Percentiles rank a stretch among this genome's conserved stretches.
These are phyloP conservation scores for Coemansia sp. DNA, from an alignment of 192 early-diverging fungal genomes.

Conservation along the genomic window DNA sequence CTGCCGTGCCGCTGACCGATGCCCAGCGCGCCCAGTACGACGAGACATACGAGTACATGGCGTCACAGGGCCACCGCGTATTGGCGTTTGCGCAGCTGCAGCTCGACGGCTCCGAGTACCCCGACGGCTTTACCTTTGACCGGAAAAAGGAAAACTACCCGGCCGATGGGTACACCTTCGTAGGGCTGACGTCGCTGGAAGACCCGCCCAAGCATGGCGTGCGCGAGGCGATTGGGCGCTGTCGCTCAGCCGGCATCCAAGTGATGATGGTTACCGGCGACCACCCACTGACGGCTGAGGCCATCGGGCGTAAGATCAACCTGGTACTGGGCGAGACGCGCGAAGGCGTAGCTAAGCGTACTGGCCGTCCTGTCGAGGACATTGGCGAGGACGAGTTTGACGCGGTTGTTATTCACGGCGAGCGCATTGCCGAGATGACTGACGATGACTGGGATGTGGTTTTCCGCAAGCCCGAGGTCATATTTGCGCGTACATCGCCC, in stretches of 20 bases:
- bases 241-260: constrained; percentile 89
- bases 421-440: constrained; percentile 76
- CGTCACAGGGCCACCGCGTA: constrained; percentile 89
- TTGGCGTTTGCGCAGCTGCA: constrained; percentile 86
- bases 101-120: constrained; percentile 67
- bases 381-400: constrained; percentile 80
- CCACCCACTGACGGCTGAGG: constrained; percentile 93
- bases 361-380: constrained; percentile 57
- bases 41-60: constrained; percentile 86
- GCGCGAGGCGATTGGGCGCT: constrained; percentile 94
- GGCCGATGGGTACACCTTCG: constrained; percentile 62
- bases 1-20: constrained; percentile 63
- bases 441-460: constrained; percentile 91
- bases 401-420: constrained; percentile 93
- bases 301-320: constrained; percentile 96
- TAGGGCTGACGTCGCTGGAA: constrained; percentile 88
- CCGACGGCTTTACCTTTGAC: constrained; percentile 72
- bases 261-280: constrained; percentile 99
- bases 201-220: constrained; percentile 99
- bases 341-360: constrained; percentile 70
- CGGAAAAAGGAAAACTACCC: constrained; percentile 61
- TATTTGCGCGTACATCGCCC: constrained; percentile 95
- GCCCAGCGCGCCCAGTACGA: constrained; percentile 68
- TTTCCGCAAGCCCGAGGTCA: constrained; percentile 93
- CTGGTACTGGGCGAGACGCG: constrained; percentile 89